Evolutionary conservation across 441 rosid genomes (phyloP).

Genomic region (Kokia cookei): DNA sequence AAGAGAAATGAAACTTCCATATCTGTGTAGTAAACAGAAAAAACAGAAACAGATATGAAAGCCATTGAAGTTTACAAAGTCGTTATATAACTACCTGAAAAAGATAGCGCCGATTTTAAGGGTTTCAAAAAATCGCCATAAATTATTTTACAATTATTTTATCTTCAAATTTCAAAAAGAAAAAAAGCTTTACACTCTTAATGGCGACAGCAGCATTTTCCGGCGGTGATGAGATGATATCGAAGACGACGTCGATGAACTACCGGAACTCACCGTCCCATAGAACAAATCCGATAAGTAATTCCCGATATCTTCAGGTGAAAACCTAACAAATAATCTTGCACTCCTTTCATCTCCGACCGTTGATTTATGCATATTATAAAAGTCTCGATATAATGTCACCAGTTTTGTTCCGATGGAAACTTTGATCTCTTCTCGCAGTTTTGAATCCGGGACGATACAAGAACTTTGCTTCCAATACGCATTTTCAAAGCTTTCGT

Average conservation of each 20-base stretch:
- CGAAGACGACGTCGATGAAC: conserved; percentile 15
- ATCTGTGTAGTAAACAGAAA: not conserved
- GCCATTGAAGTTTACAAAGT: not conserved
- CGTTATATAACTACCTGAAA: not conserved
- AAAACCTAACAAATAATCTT: conserved; percentile 20
- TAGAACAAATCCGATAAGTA: conserved; percentile 34
- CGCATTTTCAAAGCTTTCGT: conserved; percentile 44
- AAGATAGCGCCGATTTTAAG: not conserved
- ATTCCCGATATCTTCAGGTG: conserved; percentile 42
- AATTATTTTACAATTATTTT: not conserved
- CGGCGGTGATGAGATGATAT: conserved; percentile 24
- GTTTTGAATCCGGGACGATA: conserved; percentile 35
- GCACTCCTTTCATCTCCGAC: conserved; percentile 19
- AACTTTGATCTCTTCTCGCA: conserved; percentile 48
- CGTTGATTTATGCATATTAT: conserved; percentile 28
- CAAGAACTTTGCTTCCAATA: conserved; percentile 34
- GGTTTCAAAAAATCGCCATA: not conserved
- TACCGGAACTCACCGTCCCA: conserved; percentile 2
- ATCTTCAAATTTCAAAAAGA: not conserved
- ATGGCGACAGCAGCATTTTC: not conserved
- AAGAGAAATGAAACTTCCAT: not conserved
- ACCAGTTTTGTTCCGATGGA: conserved; percentile 38
- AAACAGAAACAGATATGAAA: not conserved
- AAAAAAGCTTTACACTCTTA: not conserved
- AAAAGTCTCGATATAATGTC: conserved; percentile 45